Evolutionary conservation across 2,329 filamentous ascomycete species (phyloP), one percentile per base, ranked within the genome.

Genomic region (Colletotrichum melonis): DNA sequence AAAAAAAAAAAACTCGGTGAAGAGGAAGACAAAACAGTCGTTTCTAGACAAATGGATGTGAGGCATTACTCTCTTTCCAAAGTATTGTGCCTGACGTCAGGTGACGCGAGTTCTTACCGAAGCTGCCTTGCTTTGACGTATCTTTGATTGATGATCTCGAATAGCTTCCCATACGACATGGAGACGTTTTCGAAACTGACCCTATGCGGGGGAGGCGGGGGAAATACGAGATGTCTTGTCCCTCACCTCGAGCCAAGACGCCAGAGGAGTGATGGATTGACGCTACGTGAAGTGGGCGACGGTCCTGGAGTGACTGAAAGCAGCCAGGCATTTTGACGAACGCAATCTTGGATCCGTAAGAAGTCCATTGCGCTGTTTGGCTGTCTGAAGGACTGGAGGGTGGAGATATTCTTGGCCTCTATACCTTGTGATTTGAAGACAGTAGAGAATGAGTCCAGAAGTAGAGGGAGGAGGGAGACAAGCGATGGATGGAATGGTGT

Each of bases 11-110:
- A 19, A 11, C 19, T 49, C 14, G 8, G 42, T 55, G 67, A 54
- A 46, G 14, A 42, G 55, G 59, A 55, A 63, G 35, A 57, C 58
- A 63, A 59, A 63, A 72, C 42, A 54, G 42, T 56, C 54, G 22
- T 58, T 46, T 54, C 26, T 54, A 69, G 66, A 69, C 69, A 57
- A 72, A 69, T 63, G 65, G 58, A 63, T 49, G 46, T 32, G 65
- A 72, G 54, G 66, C 69, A 26, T 54, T 42, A 60, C 56, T 28
- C 26, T 22, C 32, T 14, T 14, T 58, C n/a, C 54, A 52, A 35
- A 54, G 69, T 22, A 26, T 32, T 28, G 63, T 8, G 7, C 30
- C 54, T 42, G 49, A 65, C 63, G 63, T 65, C 49, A 65, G 49
- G 12, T 16, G 30, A 56, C 22, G 60, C 35, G 28, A 6, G 19